phyloP scores from a whole-genome alignment of 2,329 filamentous ascomycete species.

The Chrysoporthe cubensis region DNA sequence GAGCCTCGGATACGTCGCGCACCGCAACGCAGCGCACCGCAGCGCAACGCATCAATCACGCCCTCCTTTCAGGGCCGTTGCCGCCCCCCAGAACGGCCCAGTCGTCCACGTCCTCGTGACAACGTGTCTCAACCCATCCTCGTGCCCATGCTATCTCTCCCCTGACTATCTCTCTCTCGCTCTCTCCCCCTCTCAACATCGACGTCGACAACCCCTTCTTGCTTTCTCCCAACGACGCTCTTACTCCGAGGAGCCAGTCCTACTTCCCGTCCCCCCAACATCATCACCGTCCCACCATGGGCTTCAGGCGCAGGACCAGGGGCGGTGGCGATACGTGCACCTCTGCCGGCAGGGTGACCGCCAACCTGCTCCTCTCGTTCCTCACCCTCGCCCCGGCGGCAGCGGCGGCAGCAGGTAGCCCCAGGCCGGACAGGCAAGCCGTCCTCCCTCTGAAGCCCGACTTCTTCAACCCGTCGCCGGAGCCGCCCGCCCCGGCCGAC shows the following conservation, averaged over 20 bases:
- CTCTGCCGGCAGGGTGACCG: constrained; percentile 67
- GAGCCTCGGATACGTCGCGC: too few relatives aligned
- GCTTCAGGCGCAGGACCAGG: constrained; percentile 33
- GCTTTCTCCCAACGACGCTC: background rate
- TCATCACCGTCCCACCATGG: constrained; percentile 32
- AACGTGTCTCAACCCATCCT: background rate
- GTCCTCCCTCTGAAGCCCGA: constrained; percentile 47
- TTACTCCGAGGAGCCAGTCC: background rate
- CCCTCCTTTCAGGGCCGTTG: background rate
- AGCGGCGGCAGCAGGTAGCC: constrained; percentile 37
- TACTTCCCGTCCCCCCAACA: background rate
- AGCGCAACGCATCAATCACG: background rate
- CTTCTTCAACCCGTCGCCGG: constrained; percentile 43
- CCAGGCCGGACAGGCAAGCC: constrained; percentile 43
- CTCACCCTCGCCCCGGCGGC: constrained; percentile 59
- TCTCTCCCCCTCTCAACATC: background rate
- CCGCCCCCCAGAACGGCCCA: background rate
- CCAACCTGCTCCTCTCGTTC: constrained; percentile 67
- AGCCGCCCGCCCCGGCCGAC: constrained; percentile 53
- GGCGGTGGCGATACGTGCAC: constrained; percentile 43
- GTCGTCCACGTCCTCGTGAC: background rate
- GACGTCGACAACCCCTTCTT: background rate
- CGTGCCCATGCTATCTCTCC: background rate
- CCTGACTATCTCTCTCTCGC: background rate
- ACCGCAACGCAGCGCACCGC: background rate